These are phyloP conservation scores for Sporothrix dimorphospora DNA, from an alignment of 2,329 filamentous ascomycete genomes.

Conservation along the genomic window DNA sequence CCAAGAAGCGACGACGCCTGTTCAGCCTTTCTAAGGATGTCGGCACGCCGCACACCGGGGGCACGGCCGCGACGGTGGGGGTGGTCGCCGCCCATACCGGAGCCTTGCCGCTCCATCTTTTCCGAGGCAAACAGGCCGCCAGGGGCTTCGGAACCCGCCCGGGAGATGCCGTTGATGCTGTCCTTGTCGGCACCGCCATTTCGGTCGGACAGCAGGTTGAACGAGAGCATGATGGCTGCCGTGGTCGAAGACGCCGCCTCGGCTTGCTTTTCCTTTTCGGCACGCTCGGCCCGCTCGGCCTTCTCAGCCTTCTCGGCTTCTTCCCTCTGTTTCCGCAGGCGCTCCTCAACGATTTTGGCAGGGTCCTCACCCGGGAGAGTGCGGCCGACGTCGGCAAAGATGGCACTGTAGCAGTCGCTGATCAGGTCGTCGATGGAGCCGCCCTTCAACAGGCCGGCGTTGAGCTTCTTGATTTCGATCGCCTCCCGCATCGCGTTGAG, in stretches of 20 bases:
- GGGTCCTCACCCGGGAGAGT: slow-evolving; percentile 58
- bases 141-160: slow-evolving; percentile 35
- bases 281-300: slow-evolving; percentile 32
- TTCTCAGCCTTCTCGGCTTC: slow-evolving; percentile 37
- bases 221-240: slow-evolving; percentile 35
- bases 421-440: slow-evolving; percentile 90
- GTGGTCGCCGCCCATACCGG: slow-evolving; percentile 41
- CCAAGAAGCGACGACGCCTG: slow-evolving; percentile 56
- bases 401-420: slow-evolving; percentile 80
- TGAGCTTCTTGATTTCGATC: slow-evolving; percentile 69
- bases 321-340: slow-evolving; percentile 41
- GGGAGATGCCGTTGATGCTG: slow-evolving; percentile 21
- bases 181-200: slow-evolving; percentile 21
- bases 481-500: slow-evolving; percentile 61
- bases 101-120: slow-evolving; percentile 46
- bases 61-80: slow-evolving; percentile 45
- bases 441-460: slow-evolving; percentile 84
- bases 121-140: slow-evolving; percentile 35
- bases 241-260: slow-evolving; percentile 32
- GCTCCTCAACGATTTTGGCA: slow-evolving; percentile 51
- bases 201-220: slow-evolving; percentile 31
- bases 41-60: slow-evolving; percentile 56
- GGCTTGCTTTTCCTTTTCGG: slow-evolving; percentile 29
- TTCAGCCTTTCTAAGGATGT: slow-evolving; percentile 65
- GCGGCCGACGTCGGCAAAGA: slow-evolving; percentile 70